Evolutionary conservation across 1,284 basidiomycete genomes (phyloP).

Genomic region (Ganoderma multipileum): DNA sequence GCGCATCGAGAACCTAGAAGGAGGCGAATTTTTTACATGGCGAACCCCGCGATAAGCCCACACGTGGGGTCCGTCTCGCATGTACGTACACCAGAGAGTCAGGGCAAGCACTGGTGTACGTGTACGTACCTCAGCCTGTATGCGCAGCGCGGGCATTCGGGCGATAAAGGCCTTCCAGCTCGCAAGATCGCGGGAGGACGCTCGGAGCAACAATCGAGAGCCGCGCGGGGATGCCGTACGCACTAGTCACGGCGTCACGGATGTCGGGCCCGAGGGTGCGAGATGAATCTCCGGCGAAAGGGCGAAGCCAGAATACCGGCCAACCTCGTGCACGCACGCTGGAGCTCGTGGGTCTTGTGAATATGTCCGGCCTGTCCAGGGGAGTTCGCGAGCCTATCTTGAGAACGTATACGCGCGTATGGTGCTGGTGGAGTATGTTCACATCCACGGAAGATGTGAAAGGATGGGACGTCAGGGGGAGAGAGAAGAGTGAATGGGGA

Average conservation of each 20-base stretch:
- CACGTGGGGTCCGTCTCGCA: constrained; percentile 25
- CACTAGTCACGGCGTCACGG: constrained; percentile 12
- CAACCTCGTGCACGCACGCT: constrained; percentile 13
- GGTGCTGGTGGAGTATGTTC: neutral
- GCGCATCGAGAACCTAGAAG: neutral
- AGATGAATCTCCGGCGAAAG: constrained; percentile 16
- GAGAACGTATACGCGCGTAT: neutral
- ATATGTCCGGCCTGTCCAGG: neutral
- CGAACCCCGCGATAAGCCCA: constrained; percentile 29
- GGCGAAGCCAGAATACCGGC: constrained; percentile 13
- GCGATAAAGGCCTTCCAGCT: constrained; percentile 13
- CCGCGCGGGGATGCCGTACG: constrained; percentile 2
- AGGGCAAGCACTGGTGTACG: constrained; percentile 11
- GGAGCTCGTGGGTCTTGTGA: neutral
- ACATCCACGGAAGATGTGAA: neutral
- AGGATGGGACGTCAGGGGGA: constrained; percentile 2
- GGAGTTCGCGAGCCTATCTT: neutral
- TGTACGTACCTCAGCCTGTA: constrained; percentile 16
- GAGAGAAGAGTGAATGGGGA: neutral
- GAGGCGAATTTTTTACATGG: constrained; percentile 4
- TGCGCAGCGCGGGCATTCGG: neutral
- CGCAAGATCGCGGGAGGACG: constrained; percentile 1
- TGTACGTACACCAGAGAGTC: neutral
- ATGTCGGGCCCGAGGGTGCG: constrained; percentile 22
- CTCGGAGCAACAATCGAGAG: constrained; percentile 2